These are phyloP conservation scores for Tanacetum coccineum DNA, from an alignment of 129 eudicot genomes.

Conservation along the genomic window DNA sequence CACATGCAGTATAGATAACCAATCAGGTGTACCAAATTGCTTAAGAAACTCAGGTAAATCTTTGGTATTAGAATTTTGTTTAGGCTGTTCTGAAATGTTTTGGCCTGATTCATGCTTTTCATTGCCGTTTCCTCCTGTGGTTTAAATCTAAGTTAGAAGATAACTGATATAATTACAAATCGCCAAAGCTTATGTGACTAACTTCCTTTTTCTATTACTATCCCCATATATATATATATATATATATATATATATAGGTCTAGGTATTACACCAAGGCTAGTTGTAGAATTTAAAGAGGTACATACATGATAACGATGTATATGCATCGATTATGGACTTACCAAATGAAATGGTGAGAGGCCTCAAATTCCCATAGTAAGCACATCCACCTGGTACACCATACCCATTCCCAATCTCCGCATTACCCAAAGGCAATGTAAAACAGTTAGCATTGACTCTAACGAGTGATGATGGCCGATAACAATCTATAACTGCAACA, in stretches of 20 bases:
- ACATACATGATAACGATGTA: background rate
- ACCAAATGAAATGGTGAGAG: conserved; percentile 32
- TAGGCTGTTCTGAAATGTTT: conserved; percentile 39
- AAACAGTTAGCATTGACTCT: conserved; percentile 3
- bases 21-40: no score
- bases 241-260: no score
- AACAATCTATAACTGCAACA: background rate
- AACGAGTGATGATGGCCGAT: background rate
- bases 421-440: conserved; percentile 39
- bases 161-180: no score
- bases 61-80: conserved; percentile 39
- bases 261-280: no score
- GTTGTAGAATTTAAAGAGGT: background rate
- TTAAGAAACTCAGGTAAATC: conserved; percentile 80
- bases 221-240: no score
- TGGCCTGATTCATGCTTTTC: conserved; percentile 35
- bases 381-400: conserved; percentile 99
- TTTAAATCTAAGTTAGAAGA: conserved; percentile 12
- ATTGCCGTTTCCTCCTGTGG: conserved; percentile 31
- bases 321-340: conserved; percentile 22
- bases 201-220: no score
- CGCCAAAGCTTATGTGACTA: no score
- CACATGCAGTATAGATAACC: conserved; percentile 5
- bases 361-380: conserved; percentile 46
- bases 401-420: conserved; percentile 96